Evolutionary conservation across 2,329 filamentous ascomycete genomes (phyloP).

Genomic region (Arthrinium phaeospermum): DNA sequence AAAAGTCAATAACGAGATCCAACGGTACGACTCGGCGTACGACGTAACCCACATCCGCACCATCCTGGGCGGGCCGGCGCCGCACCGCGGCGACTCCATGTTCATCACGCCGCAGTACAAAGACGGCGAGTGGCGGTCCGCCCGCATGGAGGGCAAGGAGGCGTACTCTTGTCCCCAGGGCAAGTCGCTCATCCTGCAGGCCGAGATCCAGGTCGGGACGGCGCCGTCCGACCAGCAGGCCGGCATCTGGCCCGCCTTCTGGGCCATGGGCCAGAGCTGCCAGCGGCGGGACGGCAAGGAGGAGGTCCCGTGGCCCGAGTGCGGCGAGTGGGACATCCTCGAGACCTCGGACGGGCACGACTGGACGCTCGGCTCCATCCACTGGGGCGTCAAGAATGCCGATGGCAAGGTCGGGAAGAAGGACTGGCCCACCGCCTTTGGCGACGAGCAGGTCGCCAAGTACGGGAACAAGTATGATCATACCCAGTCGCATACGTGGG

Average conservation of each 20-base stretch:
- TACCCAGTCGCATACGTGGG: conserved; percentile 53
- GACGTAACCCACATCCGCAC: not conserved
- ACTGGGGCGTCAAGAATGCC: conserved; percentile 50
- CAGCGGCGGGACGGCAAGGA: conserved; percentile 49
- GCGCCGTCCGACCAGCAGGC: conserved; percentile 48
- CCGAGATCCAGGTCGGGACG: conserved; percentile 52
- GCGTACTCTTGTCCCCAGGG: conserved; percentile 53
- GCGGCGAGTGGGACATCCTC: conserved; percentile 64
- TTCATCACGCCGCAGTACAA: not conserved
- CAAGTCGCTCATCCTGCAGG: conserved; percentile 53
- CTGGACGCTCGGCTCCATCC: conserved; percentile 54
- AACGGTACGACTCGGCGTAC: not conserved
- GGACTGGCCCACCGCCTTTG: conserved; percentile 53
- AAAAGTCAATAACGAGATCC: not conserved
- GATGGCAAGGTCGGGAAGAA: conserved; percentile 51
- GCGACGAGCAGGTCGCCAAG: conserved; percentile 41
- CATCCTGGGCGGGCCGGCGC: not conserved
- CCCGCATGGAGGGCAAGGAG: conserved; percentile 56
- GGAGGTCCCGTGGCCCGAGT: conserved; percentile 50
- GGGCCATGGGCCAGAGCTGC: conserved; percentile 56
- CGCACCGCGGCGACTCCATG: not conserved
- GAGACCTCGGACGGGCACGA: conserved; percentile 59
- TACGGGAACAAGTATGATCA: conserved; percentile 26
- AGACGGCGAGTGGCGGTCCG: conserved; percentile 55
- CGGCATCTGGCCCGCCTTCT: conserved; percentile 65